Evolutionary conservation across 1,139 yeast genomes (phyloP), one percentile per base, ranked within the genome.

Genomic region (Hemisphaericaspora lyxosophila): DNA sequence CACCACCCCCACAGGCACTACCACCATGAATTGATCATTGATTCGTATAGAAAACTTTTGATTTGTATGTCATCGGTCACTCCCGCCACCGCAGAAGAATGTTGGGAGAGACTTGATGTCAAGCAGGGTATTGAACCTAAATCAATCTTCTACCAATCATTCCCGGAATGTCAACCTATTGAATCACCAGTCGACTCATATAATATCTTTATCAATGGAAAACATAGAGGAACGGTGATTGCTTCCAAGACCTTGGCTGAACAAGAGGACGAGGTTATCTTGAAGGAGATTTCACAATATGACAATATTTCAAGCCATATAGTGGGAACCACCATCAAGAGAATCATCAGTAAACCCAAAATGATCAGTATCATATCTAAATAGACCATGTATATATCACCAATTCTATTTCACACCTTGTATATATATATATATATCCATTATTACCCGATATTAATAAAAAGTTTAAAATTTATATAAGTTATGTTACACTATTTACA

Each of bases 81-180:
- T 0, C 98, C 98, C 0, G 75, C 83, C 11, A 73, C 80, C 5
- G 78, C 90, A 0, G 97, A 90, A 53, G 97, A 92, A 59, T 74
- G 85, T 28, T 84, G 94, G 82, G 86, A 83, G 44, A 48, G 59
- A 2, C 51, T 86, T 3, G 67, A 33, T 5, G 5, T 26, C 3
- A 15, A 62, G 8, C 35, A 43, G 1, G 55, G 59, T 2, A 54
- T 54, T 0, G 35, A 41, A 16, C 46, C 83, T 78, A 54, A 55
- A 6, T 75, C 89, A 0, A 69, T 87, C 8, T 78, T 85, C 53
- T 53, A 58, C 24, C 62, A 75, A 34, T 51, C 47, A 16, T 85
- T 81, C 76, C 94, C 94, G 1, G 50, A 49, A 9, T 39, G 57
- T 1, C 68, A 67, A 42, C 54, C 55, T 2, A 53, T 70, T 7